A percentile compares a stretch with the other conserved stretches of the same genome.
phyloP scores from a whole-genome alignment of 2,329 filamentous ascomycete species.

The Chaetothyriales sp. region DNA sequence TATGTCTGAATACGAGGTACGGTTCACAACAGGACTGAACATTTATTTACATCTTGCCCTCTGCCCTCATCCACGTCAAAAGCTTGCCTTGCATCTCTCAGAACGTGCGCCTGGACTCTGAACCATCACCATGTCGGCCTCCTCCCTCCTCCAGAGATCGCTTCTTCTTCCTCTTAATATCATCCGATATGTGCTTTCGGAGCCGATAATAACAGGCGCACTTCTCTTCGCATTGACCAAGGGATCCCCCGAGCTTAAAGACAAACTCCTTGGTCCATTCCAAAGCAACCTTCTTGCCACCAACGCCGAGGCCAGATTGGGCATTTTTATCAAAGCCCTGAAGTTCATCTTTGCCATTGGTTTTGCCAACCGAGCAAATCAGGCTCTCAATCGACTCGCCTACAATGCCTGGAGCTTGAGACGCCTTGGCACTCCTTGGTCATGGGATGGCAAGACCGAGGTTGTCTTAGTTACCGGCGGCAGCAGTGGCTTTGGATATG shows the following conservation, averaged over 20 bases:
- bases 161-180: constrained; percentile 6
- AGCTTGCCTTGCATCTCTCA: too few relatives aligned
- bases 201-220: constrained; percentile 12
- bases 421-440: constrained; percentile 17
- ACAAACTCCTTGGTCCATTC: constrained; percentile 6
- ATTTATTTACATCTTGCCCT: background rate
- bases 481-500: constrained; percentile 55
- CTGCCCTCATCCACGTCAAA: background rate
- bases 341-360: constrained; percentile 40
- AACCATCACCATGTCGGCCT: background rate
- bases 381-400: constrained; percentile 36
- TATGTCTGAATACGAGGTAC: background rate
- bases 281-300: constrained; percentile 2
- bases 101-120: background rate
- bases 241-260: constrained; percentile 8
- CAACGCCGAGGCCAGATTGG: constrained; percentile 4
- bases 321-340: constrained; percentile 6
- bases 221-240: constrained; percentile 11
- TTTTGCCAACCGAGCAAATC: constrained; percentile 34
- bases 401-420: constrained; percentile 29
- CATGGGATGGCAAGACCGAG: constrained; percentile 38
- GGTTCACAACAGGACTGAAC: background rate
- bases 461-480: constrained; percentile 40
- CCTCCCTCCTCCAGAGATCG: background rate
- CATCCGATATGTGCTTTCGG: constrained; percentile 5